A percentile compares a stretch with the other conserved stretches of the same genome.
These are phyloP conservation scores for Hypoxylon sp. DNA, from an alignment of 2,329 filamentous ascomycete genomes.

Conservation along the genomic window DNA sequence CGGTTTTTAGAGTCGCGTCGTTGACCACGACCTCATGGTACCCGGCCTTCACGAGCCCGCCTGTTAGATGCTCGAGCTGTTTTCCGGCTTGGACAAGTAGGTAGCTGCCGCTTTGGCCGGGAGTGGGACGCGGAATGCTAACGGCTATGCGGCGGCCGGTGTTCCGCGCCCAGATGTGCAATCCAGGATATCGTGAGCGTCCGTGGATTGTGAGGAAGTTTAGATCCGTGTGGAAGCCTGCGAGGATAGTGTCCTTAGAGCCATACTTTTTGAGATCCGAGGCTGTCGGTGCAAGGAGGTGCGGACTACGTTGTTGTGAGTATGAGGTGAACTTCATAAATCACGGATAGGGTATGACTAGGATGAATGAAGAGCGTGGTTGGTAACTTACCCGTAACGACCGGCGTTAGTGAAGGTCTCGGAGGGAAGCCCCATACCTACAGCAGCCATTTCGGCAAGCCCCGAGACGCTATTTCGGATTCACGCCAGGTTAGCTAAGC, in stretches of 20 bases:
- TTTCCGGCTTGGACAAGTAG: constrained; percentile 74
- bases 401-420: constrained; percentile 69
- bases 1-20: constrained; percentile 64
- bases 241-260: constrained; percentile 69
- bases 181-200: constrained; percentile 72
- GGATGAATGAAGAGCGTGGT: constrained; percentile 13
- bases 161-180: constrained; percentile 76
- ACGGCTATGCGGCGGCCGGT: constrained; percentile 71
- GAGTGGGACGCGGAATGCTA: constrained; percentile 62
- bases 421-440: constrained; percentile 68
- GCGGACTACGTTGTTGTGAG: constrained; percentile 60
- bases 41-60: constrained; percentile 72
- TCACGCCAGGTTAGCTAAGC: constrained; percentile 3
- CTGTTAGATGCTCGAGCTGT: constrained; percentile 73
- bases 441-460: constrained; percentile 71
- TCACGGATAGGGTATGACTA: constrained; percentile 6
- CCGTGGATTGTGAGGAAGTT: constrained; percentile 77
- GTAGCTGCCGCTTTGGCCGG: constrained; percentile 62
- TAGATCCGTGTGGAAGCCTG: constrained; percentile 75
- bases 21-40: constrained; percentile 75
- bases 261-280: constrained; percentile 71
- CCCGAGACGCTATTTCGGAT: constrained; percentile 62
- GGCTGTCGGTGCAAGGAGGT: constrained; percentile 73
- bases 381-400: constrained; percentile 64
- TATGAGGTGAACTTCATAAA: not conserved